phyloP scores from a whole-genome alignment of 768 basidiomycete species.

The Amanita pseudoporphyria region DNA sequence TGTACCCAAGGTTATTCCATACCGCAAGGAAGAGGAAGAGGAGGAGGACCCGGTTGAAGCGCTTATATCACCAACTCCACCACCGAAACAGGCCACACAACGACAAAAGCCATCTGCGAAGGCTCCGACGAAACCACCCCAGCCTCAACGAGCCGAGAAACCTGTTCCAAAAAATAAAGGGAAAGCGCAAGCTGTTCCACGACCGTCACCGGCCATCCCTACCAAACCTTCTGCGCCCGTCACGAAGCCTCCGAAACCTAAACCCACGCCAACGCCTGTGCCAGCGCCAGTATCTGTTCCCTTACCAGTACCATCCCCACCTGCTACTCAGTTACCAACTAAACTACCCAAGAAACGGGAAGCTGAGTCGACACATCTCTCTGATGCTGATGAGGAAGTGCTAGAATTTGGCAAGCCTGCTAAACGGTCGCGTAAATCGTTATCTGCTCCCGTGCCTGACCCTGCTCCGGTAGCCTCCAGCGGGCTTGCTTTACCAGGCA shows the following conservation, averaged over 20 bases:
- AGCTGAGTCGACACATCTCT: slow-evolving; percentile 12
- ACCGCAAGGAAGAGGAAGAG: slow-evolving; percentile 24
- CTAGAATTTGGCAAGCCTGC: slow-evolving; percentile 40
- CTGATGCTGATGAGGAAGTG: slow-evolving; percentile 35
- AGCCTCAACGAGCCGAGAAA: slow-evolving; percentile 21
- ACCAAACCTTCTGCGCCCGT: slow-evolving; percentile 13
- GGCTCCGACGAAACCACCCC: slow-evolving; percentile 17
- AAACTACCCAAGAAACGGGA: slow-evolving; percentile 17
- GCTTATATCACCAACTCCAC: slow-evolving; percentile 20
- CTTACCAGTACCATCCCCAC: slow-evolving; percentile 8
- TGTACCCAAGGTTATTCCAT: slow-evolving; percentile 19
- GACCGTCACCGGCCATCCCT: slow-evolving; percentile 16
- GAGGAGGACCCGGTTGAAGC: slow-evolving; percentile 25
- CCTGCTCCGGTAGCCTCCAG: neutral
- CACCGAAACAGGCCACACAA: slow-evolving; percentile 19
- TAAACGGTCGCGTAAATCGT: slow-evolving; percentile 1
- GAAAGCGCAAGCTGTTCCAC: slow-evolving; percentile 16
- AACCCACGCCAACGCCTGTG: slow-evolving; percentile 1
- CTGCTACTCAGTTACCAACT: slow-evolving; percentile 1
- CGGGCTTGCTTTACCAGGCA: slow-evolving; percentile 7
- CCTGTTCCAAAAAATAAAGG: slow-evolving; percentile 16
- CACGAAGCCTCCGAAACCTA: slow-evolving; percentile 8
- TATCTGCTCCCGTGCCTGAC: neutral
- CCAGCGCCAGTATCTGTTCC: slow-evolving; percentile 3
- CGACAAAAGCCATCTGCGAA: slow-evolving; percentile 7